Conservation (phyloP, 192 early-diverging fungal species). For the Linnemannia exigua region DNA sequence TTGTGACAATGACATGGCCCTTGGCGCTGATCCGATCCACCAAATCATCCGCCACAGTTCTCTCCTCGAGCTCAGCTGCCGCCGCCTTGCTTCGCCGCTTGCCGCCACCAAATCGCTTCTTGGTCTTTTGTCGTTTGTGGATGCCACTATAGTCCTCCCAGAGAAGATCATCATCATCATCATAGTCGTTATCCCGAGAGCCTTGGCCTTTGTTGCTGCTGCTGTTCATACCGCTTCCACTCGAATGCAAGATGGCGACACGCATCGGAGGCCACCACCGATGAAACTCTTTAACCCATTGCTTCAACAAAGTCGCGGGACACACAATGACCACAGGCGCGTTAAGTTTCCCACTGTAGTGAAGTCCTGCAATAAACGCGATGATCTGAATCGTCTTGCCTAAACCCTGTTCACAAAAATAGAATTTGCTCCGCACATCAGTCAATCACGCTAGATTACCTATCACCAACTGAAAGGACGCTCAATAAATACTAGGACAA, state of each 20-base stretch:
- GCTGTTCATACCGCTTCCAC: constrained; percentile 80
- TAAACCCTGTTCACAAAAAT: constrained; percentile 72
- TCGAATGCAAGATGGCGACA: constrained; percentile 91
- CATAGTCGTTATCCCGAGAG: constrained; percentile 11
- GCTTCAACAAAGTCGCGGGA: constrained; percentile 84
- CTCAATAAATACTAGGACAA: neutral
- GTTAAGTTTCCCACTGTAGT: constrained; percentile 70
- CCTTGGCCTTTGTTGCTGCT: constrained; percentile 40
- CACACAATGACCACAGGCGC: constrained; percentile 72
- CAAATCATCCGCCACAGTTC: constrained; percentile 58
- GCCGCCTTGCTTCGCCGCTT: constrained; percentile 20
- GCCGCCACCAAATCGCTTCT: constrained; percentile 48
- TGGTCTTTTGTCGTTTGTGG: constrained; percentile 39
- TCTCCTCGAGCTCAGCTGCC: constrained; percentile 33
- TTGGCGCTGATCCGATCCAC: constrained; percentile 58
- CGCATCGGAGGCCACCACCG: constrained; percentile 88
- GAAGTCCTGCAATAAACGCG: constrained; percentile 84
- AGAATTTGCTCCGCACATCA: constrained; percentile 23
- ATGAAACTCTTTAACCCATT: constrained; percentile 89
- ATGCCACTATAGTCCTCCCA: constrained; percentile 52
- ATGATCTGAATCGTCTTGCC: constrained; percentile 96
- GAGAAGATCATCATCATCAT: constrained; percentile 34
- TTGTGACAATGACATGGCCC: constrained; percentile 83
- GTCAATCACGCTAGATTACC: neutral
- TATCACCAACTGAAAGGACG: neutral